phyloP scores from a whole-genome alignment of 2,329 filamentous ascomycete species.

The Metarhizium humberi region DNA sequence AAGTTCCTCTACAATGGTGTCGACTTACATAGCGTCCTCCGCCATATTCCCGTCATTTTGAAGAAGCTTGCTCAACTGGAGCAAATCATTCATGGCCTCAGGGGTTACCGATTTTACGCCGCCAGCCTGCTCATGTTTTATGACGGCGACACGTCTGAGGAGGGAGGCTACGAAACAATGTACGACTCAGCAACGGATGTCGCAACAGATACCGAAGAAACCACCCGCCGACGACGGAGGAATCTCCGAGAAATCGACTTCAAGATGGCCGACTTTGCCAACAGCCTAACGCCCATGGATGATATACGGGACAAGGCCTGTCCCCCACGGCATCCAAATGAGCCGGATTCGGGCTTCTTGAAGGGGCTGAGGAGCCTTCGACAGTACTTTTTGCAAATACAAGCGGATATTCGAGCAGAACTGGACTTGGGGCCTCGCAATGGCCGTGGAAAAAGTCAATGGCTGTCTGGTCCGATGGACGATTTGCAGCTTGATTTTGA shows the following conservation, averaged over 20 bases:
- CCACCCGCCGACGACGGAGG: slow-evolving; percentile 34
- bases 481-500: slow-evolving; percentile 18
- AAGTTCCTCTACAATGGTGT: slow-evolving; percentile 87
- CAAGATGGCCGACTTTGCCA: slow-evolving; percentile 98
- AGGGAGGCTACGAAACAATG: slow-evolving; percentile 36
- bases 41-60: slow-evolving; percentile 81
- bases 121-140: slow-evolving; percentile 94
- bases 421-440: slow-evolving; percentile 35
- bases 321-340: slow-evolving; percentile 70
- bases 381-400: slow-evolving; percentile 80
- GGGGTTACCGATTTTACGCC: slow-evolving; percentile 89
- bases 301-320: slow-evolving; percentile 54
- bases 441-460: slow-evolving; percentile 2
- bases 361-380: slow-evolving; percentile 71
- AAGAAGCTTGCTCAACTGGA: slow-evolving; percentile 78
- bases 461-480: slow-evolving; percentile 13
- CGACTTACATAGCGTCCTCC: slow-evolving; percentile 67
- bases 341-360: slow-evolving; percentile 82
- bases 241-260: slow-evolving; percentile 66
- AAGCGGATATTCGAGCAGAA: slow-evolving; percentile 59
- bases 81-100: slow-evolving; percentile 67
- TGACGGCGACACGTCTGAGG: slow-evolving; percentile 63
- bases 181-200: slow-evolving; percentile 51
- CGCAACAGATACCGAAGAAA: slow-evolving; percentile 48
- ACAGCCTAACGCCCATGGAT: slow-evolving; percentile 87